Percentiles rank a stretch among this genome's conserved stretches.
Conservation (phyloP, 1,139 yeast genomes). For the Taphrina pruni region DNA sequence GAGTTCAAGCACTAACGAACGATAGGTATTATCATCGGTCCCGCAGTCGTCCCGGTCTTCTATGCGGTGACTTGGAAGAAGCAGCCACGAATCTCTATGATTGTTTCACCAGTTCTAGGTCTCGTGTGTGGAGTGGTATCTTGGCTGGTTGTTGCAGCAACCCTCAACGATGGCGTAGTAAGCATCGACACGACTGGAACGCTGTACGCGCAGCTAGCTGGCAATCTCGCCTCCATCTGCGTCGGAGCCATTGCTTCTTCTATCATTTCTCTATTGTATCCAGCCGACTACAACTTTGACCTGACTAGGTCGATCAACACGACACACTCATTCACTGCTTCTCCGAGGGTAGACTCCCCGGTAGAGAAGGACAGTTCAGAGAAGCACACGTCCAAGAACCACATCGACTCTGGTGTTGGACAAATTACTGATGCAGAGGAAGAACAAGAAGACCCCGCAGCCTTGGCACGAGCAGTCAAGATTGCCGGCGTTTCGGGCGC, state of each 20-base stretch:
- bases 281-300: conserved; percentile 54
- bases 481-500: conserved; percentile 48
- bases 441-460: conserved; percentile 29
- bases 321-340: not conserved
- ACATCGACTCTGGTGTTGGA: conserved; percentile 12
- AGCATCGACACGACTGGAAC: conserved; percentile 49
- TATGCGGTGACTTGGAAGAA: conserved; percentile 56
- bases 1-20: not conserved
- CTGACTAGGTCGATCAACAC: conserved; percentile 50
- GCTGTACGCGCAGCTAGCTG: conserved; percentile 53
- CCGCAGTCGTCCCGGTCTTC: conserved; percentile 57
- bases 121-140: conserved; percentile 53
- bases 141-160: conserved; percentile 48
- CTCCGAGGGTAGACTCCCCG: conserved; percentile 4
- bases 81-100: conserved; percentile 47
- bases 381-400: conserved; percentile 17
- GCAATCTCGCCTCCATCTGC: conserved; percentile 52
- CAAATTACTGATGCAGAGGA: conserved; percentile 13
- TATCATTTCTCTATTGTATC: conserved; percentile 48
- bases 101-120: conserved; percentile 49
- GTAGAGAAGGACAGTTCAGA: not conserved
- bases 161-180: conserved; percentile 41
- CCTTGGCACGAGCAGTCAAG: conserved; percentile 45
- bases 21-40: conserved; percentile 53
- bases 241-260: conserved; percentile 40